Base-by-base conservation (phyloP, 2,329 filamentous ascomycete species). In the Thielaviopsis musarum region DNA sequence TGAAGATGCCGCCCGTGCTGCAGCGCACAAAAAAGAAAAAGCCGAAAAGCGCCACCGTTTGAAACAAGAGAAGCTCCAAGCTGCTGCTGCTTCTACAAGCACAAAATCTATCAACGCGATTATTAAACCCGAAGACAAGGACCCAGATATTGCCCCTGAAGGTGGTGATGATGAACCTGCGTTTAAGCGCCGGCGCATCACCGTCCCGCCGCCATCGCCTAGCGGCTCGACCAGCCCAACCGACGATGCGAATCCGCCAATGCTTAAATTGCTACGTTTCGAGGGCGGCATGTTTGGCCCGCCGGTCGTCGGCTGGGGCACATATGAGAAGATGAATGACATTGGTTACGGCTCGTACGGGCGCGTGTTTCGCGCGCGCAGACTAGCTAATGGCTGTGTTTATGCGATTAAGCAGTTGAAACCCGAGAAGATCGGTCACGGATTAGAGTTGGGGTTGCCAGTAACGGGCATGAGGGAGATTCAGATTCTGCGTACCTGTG, bases 271-370 rank as follows among this genome's bases (percentile, higher is more conserved):
- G 2, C 71, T 96, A 51, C 82, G 86, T 12, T 91, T 94, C 67
- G 79, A 85, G 10, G 75, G 77, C 15, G 79, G 80, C 10, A 71
- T 74, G 65, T 95, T 90, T 82, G 78, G 81, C 56, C 76, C 73
- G 60, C 87, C 85, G 67, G 79, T 87, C 62, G 87, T 87, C 68
- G 85, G n/a, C 10, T 53, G 95, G 26, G 86, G 91, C 67, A 85
- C 88, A 67, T 98, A 91, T 72, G 88, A 96, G 67, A 87, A 88
- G 65, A 77, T 98, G 60, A 98, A 98, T 70, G 87, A 93, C 69
- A 98, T 98, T 66, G 93, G 97, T 71, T 93, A 98, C 74, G 93
- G 93, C 41, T 90, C 90, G 9, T 98, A 98, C 71, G 93, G 93
- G 53, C 91, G 85, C 80, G 93, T 98, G 4, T 91, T 91, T 59